Percentiles rank a stretch among this genome's conserved stretches.
These are phyloP conservation scores for Capsella bursapastoris DNA, from an alignment of 345 rosid species.

Conservation along the genomic window DNA sequence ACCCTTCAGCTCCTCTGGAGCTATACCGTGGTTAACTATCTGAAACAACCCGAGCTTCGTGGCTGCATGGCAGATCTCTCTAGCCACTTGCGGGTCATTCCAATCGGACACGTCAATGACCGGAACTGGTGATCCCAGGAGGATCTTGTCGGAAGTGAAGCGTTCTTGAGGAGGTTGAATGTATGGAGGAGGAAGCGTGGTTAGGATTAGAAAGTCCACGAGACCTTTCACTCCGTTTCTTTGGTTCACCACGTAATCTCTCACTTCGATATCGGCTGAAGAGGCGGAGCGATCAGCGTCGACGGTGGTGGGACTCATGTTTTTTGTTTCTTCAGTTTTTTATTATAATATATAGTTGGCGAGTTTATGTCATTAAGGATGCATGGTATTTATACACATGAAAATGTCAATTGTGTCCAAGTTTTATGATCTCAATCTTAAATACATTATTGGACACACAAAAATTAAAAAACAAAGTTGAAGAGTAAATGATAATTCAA, in stretches of 20 bases:
- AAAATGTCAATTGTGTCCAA: background rate
- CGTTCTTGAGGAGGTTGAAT: conserved; percentile 51
- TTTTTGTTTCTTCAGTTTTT: background rate
- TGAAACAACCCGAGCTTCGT: conserved; percentile 42
- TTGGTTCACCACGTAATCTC: conserved; percentile 53
- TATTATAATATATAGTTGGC: background rate
- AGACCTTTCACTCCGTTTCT: conserved; percentile 56
- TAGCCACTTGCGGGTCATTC: conserved; percentile 25
- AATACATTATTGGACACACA: background rate
- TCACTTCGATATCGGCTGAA: background rate
- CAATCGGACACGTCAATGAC: conserved; percentile 45
- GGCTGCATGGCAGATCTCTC: conserved; percentile 41
- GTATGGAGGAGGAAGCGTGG: conserved; percentile 47
- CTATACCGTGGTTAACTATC: conserved; percentile 45
- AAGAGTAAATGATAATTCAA: too few species aligned
- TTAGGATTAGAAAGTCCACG: conserved; percentile 36
- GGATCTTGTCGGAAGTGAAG: conserved; percentile 38
- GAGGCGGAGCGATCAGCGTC: background rate
- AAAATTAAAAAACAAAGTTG: background rate
- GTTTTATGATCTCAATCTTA: too few species aligned
- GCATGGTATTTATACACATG: background rate
- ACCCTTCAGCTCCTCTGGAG: conserved; percentile 36
- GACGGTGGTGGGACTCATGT: conserved; percentile 14
- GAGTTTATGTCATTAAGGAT: background rate
- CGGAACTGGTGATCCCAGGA: conserved; percentile 33